Conservation (phyloP, 2,329 filamentous ascomycete species). For the Drechslerella dactyloides region DNA sequence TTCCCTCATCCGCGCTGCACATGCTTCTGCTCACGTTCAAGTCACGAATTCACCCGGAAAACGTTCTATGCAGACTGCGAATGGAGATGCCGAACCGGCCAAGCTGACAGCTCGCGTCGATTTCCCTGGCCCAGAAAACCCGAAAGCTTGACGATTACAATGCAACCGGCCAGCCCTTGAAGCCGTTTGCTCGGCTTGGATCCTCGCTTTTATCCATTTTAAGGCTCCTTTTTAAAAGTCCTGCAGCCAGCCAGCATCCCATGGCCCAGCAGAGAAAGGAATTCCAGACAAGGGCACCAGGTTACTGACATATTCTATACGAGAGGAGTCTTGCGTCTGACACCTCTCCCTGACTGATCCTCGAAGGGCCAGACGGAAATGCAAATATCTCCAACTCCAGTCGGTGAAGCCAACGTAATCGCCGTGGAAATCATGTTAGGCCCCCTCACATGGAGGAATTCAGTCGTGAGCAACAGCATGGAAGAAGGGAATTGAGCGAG, state of each 20-base stretch:
- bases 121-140: conserved; percentile 32
- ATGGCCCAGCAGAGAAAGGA: not conserved
- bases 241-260: not conserved
- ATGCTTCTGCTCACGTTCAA: conserved; percentile 16
- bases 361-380: not conserved
- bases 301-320: not conserved
- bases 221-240: conserved; percentile 2
- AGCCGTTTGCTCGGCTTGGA: not conserved
- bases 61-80: not conserved
- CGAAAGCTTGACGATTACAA: conserved; percentile 9
- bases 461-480: not conserved
- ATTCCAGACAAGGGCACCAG: not conserved
- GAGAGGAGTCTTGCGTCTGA: not conserved
- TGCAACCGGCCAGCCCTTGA: not conserved
- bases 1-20: not conserved
- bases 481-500: not conserved
- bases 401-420: conserved; percentile 1
- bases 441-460: not conserved
- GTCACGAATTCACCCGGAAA: conserved; percentile 39
- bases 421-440: not conserved
- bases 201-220: conserved; percentile 2
- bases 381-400: not conserved
- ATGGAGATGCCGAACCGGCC: no score
- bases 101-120: conserved; percentile 2
- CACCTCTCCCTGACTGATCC: not conserved